These are phyloP conservation scores for Dictyophora rubrovolvata DNA, from an alignment of 768 basidiomycete species.

Conservation along the genomic window DNA sequence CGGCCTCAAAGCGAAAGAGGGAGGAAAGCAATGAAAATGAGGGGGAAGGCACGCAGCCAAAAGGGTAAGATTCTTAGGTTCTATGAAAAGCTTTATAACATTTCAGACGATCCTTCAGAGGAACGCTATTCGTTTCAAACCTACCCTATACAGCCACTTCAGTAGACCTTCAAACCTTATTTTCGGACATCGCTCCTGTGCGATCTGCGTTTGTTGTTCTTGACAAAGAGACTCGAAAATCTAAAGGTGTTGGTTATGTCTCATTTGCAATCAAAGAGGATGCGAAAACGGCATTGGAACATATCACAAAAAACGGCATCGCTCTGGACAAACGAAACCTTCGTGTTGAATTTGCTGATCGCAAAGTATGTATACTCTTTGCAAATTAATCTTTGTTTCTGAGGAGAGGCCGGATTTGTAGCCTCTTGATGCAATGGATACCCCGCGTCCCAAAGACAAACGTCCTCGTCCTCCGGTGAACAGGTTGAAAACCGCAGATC, in stretches of 20 bases:
- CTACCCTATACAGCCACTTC: conserved; percentile 86
- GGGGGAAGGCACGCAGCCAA: background rate
- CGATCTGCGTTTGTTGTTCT: conserved; percentile 89
- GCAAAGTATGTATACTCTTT: conserved; percentile 41
- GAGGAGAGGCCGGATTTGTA: background rate
- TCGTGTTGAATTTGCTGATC: conserved; percentile 71
- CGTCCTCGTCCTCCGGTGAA: background rate
- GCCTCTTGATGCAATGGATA: conserved; percentile 10
- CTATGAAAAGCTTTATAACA: background rate
- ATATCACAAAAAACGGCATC: conserved; percentile 55
- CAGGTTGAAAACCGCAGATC: conserved; percentile 32
- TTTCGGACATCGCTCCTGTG: conserved; percentile 93
- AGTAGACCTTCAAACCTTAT: conserved; percentile 81
- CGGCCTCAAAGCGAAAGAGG: background rate
- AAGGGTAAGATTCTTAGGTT: background rate
- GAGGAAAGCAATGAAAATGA: background rate
- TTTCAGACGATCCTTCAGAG: conserved; percentile 26
- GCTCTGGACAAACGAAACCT: conserved; percentile 57
- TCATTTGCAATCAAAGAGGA: conserved; percentile 86
- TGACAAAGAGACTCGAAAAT: conserved; percentile 59
- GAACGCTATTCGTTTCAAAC: conserved; percentile 90
- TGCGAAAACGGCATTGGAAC: conserved; percentile 62
- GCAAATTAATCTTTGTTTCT: background rate
- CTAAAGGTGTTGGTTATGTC: conserved; percentile 96
- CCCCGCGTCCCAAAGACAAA: conserved; percentile 3